Evolutionary conservation across 768 basidiomycete species (phyloP), one percentile per base, ranked within the genome.

Genomic region (Lactifluus piperatus): DNA sequence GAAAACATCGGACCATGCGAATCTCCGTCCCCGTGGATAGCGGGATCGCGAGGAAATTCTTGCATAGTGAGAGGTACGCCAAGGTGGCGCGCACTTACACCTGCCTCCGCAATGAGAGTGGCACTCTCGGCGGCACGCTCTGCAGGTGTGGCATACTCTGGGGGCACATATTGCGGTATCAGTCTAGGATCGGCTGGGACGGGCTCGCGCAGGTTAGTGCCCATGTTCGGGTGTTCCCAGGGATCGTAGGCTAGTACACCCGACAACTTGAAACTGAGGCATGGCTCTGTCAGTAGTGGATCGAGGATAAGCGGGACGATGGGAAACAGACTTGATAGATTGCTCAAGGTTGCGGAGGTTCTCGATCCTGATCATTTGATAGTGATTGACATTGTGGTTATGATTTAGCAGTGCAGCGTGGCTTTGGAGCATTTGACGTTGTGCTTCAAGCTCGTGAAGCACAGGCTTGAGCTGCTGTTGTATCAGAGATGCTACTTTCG

Each of bases 151-250:
- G 36, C 27, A 18, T 10, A n/a, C 8, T 39, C 29, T 36, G 47
- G 20, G 1, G 60, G 54, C 11, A 16, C 5, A 9, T 56, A 61
- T 5, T 39, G 54, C 16, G 60, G 60, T 36, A 52, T 43, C 29
- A 26, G 8, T 13, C 29, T 22, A 6, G 60, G 60, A 50, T 61
- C 55, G 1, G 54, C 60, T 13, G 60, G 60, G 30, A 61, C 54
- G 44, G 60, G 54, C 37, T 61, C 60, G 32, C 60, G 54, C 36
- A 61, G 37, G 54, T 61, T 51, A 29, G 60, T 61, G 1, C 60
- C 60, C 4, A 52, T 61, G 14, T n/a, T 51, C n/a, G 60, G 54
- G n/a, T 41, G 44, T 9, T 47, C 32, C 54, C 54, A 61, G 14
- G 60, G 36, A 6, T 51, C 45, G 14, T 56, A 51, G 36, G 24